Evolutionary conservation across 805 yeast species (phyloP).

Genomic region (Suhomyces xylopsoci): DNA sequence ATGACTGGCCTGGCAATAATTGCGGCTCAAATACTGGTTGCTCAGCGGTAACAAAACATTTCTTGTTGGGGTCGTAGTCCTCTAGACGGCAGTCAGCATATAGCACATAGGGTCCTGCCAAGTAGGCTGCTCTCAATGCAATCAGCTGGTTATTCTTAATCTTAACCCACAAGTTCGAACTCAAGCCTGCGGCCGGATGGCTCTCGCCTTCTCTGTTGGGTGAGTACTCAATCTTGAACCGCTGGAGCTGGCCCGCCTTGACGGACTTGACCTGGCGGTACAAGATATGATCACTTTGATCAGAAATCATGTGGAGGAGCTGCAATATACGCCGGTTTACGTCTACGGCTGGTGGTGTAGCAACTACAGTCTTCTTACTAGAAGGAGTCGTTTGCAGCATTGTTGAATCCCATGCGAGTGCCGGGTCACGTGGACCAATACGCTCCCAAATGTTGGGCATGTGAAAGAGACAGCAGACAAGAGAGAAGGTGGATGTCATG

Average conservation of each 20-base stretch:
- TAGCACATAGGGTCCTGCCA: conserved; percentile 85
- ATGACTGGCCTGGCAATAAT: conserved; percentile 63
- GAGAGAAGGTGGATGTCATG: not conserved
- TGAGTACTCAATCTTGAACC: conserved; percentile 52
- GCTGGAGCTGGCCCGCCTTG: conserved; percentile 57
- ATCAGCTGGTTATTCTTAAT: conserved; percentile 71
- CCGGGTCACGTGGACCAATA: not conserved
- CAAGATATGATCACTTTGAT: conserved; percentile 10
- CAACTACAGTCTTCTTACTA: not conserved
- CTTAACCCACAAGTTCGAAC: conserved; percentile 44
- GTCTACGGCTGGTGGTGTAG: not conserved
- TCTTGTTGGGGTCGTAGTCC: conserved; percentile 54
- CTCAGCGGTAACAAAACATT: conserved; percentile 67
- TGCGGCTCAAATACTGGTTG: conserved; percentile 76
- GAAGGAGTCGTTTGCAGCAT: not conserved
- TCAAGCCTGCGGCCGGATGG: conserved; percentile 13
- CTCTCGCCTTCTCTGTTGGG: conserved; percentile 24
- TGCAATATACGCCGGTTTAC: not conserved
- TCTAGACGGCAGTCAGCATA: conserved; percentile 77
- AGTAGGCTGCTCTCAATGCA: conserved; percentile 74
- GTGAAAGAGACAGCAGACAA: not conserved
- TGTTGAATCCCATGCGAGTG: not conserved
- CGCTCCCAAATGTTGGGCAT: not conserved
- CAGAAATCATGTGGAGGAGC: not conserved
- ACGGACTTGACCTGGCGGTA: conserved; percentile 44